Evolutionary conservation across 257 asterid genomes (phyloP), one percentile per base, ranked within the genome.

Genomic region (Plantago elongata): DNA sequence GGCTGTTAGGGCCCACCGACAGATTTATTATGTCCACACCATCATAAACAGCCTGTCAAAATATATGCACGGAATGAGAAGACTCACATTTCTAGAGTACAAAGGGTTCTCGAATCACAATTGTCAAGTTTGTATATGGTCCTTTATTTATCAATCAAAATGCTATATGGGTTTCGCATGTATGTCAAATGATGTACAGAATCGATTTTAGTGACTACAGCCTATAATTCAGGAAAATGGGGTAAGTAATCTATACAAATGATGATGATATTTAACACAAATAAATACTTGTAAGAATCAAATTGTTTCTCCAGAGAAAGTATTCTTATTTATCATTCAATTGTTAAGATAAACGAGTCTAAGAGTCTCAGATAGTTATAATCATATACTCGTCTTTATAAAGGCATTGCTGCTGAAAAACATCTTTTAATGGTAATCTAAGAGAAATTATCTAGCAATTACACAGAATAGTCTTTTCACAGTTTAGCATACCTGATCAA

Each of bases 1-100:
- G 99, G 78, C 99, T 87, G 69, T 85, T 93, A n/a, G 95, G 99
- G 51, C 99, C 99, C 63, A 93, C 96, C 7, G 99, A 93, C 51
- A 93, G 92, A 76, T 93, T 93, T 71, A 93, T 78, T 66, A 93
- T 85, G 77, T 93, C 99, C 60, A 93, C 99, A 34, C 99, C 99
- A 71, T 93, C 99, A 55, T 84, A 87, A 67, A 89, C 99, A 69
- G 99, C 97, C 99, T 93, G 87, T 67, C 45, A 58, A 68, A 68
- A 77, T 42, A 61, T 22, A 66, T 59, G 2, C 16, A 64, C 54
- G 49, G 50, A 59, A 40, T 83, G 65, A 80, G 74, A 54, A 15
- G 29, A 60, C 58, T 6, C 30, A 67, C 46, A 38, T 42, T 9
- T 63, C 15, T 44, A 51, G 61, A 52, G 34, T 17, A 56, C 47